Percentiles rank a stretch among this genome's conserved stretches.
phyloP scores from a whole-genome alignment of 2,329 filamentous ascomycete genomes.

The Aureobasidium uvarum region DNA sequence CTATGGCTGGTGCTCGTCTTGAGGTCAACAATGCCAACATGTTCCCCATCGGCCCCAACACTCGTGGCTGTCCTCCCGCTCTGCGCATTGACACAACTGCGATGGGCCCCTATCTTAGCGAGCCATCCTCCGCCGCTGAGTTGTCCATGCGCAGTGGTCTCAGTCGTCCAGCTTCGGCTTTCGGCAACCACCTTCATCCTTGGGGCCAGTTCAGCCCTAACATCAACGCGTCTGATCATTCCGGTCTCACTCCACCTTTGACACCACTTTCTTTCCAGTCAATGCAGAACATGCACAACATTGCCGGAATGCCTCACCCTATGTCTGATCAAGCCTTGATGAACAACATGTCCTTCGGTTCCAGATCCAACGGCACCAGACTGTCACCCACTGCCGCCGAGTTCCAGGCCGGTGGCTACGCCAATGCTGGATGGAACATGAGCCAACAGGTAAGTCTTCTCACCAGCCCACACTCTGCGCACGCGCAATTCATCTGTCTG shows the following conservation, averaged over 20 bases:
- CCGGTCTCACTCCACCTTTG: conserved; percentile 34
- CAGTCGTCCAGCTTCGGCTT: conserved; percentile 41
- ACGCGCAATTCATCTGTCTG: neutral
- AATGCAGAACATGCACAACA: conserved; percentile 28
- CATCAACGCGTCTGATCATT: conserved; percentile 18
- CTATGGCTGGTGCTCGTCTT: neutral
- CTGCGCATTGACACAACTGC: conserved; percentile 23
- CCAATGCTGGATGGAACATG: conserved; percentile 43
- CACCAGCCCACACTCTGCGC: neutral
- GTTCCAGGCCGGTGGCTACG: conserved; percentile 37
- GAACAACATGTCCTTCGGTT: conserved; percentile 29
- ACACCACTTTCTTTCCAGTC: conserved; percentile 34
- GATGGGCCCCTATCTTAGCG: conserved; percentile 11
- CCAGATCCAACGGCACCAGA: conserved; percentile 42
- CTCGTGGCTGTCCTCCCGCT: conserved; percentile 10
- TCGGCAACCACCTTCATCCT: conserved; percentile 37
- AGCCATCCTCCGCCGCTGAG: conserved; percentile 23
- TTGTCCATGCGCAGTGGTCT: conserved; percentile 12
- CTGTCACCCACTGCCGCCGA: conserved; percentile 50
- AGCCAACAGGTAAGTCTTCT: conserved; percentile 28
- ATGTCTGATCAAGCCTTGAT: conserved; percentile 29
- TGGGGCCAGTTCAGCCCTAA: conserved; percentile 31
- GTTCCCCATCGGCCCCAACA: conserved; percentile 13
- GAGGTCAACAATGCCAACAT: conserved; percentile 19
- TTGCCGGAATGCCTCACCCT: conserved; percentile 24